Base-by-base conservation (phyloP, 495 filamentous ascomycete species). In the Sabuloglossum arenarium region DNA sequence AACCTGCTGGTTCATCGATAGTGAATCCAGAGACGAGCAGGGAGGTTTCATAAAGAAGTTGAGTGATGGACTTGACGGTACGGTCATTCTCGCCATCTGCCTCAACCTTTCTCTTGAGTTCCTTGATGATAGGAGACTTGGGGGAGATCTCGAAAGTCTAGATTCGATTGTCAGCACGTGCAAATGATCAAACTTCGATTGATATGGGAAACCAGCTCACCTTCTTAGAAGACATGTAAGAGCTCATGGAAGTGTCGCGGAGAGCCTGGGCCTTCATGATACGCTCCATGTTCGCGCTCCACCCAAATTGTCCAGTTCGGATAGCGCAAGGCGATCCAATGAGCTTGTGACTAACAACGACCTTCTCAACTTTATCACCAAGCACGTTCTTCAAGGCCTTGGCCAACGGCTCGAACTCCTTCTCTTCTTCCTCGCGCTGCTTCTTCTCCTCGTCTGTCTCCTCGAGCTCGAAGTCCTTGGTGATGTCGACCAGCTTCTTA, bases 211-310 rank as follows among this genome's bases (percentile, higher is more conserved):
- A 4, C 12, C 16, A 4, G 21, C 39, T 43, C 39, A 43, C 39
- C 39, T 98, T 98, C 88, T 98, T 98, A 66, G 90, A 96, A 58
- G 87, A 89, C 91, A 98, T 98, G 84, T 98, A 98, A 59, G 86
- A 94, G 74, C 77, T 83, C 91, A 98, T 98, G 62, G 88, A 95
- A 66, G 91, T 97, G 75, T 98, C 91, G 75, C 91, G 93, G 63
- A 98, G 87, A 69, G 91, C 91, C 78, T 98, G 91, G 31, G 91
- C 93, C 82, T 98, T 98, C 91, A 98, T 98, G 81, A 98, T 98
- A 77, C 91, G 93, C 82, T 98, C 91, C 91, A 98, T 98, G 80
- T 98, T 98, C 68, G 91, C 91, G 43, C 89, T 96, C 91, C 91
- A 98, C 74, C 91, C 91, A 71, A 98, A 98, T 77, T 98, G 91